These are phyloP conservation scores for Kregervanrija delftensis DNA, from an alignment of 805 yeast species.

Conservation along the genomic window DNA sequence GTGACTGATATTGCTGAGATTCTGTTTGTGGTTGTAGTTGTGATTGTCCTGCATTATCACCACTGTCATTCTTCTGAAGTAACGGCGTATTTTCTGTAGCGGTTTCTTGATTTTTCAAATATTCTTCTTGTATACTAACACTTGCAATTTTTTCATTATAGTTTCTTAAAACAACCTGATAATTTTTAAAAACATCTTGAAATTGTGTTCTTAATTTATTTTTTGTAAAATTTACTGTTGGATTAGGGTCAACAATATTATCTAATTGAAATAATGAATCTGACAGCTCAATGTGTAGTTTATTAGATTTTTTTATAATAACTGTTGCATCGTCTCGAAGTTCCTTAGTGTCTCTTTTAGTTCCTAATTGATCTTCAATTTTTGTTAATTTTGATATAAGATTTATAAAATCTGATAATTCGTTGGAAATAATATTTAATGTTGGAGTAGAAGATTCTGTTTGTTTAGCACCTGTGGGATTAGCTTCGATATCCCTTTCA, in stretches of 20 bases:
- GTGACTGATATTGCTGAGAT: conserved; percentile 19
- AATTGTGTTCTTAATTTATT: conserved; percentile 54
- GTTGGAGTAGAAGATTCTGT: not conserved
- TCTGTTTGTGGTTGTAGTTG: conserved; percentile 17
- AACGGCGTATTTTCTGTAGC: conserved; percentile 4
- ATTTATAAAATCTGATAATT: conserved; percentile 26
- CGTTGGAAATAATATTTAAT: conserved; percentile 15
- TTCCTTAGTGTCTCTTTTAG: conserved; percentile 39
- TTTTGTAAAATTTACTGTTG: conserved; percentile 31
- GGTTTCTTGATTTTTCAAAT: conserved; percentile 8
- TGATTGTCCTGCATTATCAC: not conserved
- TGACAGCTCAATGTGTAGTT: conserved; percentile 12
- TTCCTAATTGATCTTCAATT: conserved; percentile 44
- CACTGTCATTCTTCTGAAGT: not conserved
- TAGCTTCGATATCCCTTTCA: conserved; percentile 36
- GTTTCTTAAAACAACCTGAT: conserved; percentile 33
- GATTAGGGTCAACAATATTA: not conserved
- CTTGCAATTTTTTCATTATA: conserved; percentile 45
- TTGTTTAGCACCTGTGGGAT: conserved; percentile 8
- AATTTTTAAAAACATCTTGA: conserved; percentile 41
- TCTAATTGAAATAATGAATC: conserved; percentile 11
- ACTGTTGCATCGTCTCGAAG: conserved; percentile 28
- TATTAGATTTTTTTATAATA: conserved; percentile 13
- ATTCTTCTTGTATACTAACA: conserved; percentile 27
- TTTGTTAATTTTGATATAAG: conserved; percentile 44